These are phyloP conservation scores for Termitomyces sp. DNA, from an alignment of 768 basidiomycete genomes.

Conservation along the genomic window DNA sequence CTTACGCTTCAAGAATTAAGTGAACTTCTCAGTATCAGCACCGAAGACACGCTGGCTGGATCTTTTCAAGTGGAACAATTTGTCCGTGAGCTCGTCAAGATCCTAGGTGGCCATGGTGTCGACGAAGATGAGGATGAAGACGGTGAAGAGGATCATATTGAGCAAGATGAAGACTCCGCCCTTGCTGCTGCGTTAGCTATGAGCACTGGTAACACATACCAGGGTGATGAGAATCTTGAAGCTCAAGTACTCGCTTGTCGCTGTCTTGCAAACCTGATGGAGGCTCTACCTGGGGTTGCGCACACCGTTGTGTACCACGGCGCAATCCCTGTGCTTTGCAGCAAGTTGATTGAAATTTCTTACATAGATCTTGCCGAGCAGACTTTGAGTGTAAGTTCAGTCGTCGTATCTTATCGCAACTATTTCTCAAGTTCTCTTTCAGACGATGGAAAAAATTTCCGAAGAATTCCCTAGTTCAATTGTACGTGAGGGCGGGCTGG, in stretches of 20 bases:
- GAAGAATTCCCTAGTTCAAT: conserved; percentile 96
- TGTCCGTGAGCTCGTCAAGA: conserved; percentile 86
- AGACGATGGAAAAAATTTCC: conserved; percentile 98
- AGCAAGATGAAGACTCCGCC: conserved; percentile 79
- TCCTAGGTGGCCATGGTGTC: conserved; percentile 75
- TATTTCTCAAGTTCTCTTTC: conserved; percentile 12
- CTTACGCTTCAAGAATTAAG: conserved; percentile 91
- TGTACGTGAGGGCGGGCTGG: conserved; percentile 91
- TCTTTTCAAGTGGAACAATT: conserved; percentile 94
- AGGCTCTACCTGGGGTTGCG: conserved; percentile 96
- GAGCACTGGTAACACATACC: conserved; percentile 61
- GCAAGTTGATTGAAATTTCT: conserved; percentile 94
- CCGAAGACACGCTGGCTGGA: conserved; percentile 93
- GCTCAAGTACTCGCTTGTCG: conserved; percentile 95
- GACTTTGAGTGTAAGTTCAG: conserved; percentile 81
- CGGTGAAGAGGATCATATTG: conserved; percentile 52
- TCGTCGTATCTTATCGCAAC: conserved; percentile 8
- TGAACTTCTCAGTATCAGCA: conserved; percentile 92
- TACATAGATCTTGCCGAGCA: conserved; percentile 99
- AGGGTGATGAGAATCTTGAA: conserved; percentile 85
- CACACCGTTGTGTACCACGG: conserved; percentile 97
- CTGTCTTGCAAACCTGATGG: conserved; percentile 97
- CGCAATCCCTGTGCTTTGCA: conserved; percentile 96
- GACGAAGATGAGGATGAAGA: conserved; percentile 75
- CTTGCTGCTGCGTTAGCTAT: conserved; percentile 85